phyloP scores from a whole-genome alignment of 192 early-diverging fungal species.

The Fimicolochytrium jonesii region DNA sequence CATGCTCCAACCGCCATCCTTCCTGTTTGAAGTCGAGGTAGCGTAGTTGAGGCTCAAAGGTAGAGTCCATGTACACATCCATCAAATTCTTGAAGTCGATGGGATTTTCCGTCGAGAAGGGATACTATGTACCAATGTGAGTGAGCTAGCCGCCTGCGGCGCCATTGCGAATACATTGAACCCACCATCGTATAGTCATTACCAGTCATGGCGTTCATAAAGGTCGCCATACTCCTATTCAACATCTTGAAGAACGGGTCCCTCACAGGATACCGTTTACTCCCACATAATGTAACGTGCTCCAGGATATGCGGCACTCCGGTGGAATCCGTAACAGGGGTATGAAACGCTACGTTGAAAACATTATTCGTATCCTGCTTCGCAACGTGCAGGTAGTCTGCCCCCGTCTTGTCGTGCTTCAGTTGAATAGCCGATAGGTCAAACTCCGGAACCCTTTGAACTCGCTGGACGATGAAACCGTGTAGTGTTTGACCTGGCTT shows the following conservation, averaged over 20 bases:
- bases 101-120: constrained; percentile 86
- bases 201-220: constrained; percentile 95
- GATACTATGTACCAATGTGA: constrained; percentile 85
- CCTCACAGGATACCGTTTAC: constrained; percentile 79
- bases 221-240: constrained; percentile 89
- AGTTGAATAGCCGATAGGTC: constrained; percentile 72
- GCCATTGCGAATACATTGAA: neutral
- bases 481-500: constrained; percentile 3
- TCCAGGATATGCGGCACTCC: constrained; percentile 94
- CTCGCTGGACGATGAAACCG: constrained; percentile 12
- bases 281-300: constrained; percentile 92
- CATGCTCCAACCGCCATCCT: constrained; percentile 89
- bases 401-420: constrained; percentile 64
- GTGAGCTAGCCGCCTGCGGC: constrained; percentile 4
- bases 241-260: constrained; percentile 99
- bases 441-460: constrained; percentile 60
- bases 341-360: constrained; percentile 84
- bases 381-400: constrained; percentile 81
- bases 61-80: constrained; percentile 88
- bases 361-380: constrained; percentile 91
- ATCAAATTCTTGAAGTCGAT: constrained; percentile 88
- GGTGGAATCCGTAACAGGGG: constrained; percentile 73
- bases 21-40: constrained; percentile 89
- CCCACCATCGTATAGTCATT: constrained; percentile 33
- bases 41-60: constrained; percentile 73